Evolutionary conservation across 371 early-diverging fungal species (phyloP).

Genomic region (Mortierella sp.): DNA sequence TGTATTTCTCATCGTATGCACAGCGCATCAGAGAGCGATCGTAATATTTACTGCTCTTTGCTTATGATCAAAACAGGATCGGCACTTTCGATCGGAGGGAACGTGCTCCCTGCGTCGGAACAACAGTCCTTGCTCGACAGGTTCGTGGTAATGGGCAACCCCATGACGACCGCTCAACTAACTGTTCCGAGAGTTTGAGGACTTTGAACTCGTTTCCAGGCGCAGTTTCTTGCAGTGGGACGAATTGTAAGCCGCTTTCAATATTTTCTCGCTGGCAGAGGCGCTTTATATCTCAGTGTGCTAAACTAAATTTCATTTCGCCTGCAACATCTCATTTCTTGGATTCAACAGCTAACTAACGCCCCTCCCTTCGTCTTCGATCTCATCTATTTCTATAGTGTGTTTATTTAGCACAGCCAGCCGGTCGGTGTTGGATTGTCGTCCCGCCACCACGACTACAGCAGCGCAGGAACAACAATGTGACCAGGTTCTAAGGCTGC

Average conservation of each 20-base stretch:
- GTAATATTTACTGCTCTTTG: too few relatives aligned
- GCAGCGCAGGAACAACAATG: too few relatives aligned
- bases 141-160: neutral
- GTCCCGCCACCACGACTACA: too few relatives aligned
- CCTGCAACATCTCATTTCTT: too few relatives aligned
- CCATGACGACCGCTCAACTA: neutral
- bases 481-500: too few relatives aligned
- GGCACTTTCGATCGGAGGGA: neutral
- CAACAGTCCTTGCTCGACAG: neutral
- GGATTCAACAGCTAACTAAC: too few relatives aligned
- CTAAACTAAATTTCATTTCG: neutral
- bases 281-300: neutral
- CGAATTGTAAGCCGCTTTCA: neutral
- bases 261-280: too few relatives aligned
- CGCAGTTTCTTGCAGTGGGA: neutral
- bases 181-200: neutral
- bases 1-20: neutral
- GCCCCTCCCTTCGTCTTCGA: too few relatives aligned
- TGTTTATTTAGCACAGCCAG: too few relatives aligned
- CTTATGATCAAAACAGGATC: neutral
- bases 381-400: too few relatives aligned
- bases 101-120: neutral
- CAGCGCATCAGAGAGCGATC: neutral
- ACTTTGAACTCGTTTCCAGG: neutral
- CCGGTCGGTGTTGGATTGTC: too few relatives aligned